phyloP scores from a whole-genome alignment of 148 eudicot species.

The Heliosperma pusillum region DNA sequence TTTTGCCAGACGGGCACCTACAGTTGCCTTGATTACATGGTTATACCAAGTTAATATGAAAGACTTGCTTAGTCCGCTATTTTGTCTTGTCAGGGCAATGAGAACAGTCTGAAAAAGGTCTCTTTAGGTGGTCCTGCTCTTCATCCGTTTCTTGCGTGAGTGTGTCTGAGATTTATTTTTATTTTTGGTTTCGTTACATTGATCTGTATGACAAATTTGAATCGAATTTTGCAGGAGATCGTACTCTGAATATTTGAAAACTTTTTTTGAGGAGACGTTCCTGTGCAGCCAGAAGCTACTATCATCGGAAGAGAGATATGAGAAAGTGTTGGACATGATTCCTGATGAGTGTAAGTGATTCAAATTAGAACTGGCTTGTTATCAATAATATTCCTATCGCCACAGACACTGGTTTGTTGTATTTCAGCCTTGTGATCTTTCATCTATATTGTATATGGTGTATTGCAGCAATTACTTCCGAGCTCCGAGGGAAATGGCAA shows the following conservation, averaged over 20 bases:
- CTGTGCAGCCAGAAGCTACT: slow-evolving; percentile 58
- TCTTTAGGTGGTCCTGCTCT: slow-evolving; percentile 49
- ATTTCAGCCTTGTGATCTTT: slow-evolving; percentile 8
- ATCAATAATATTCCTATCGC: not conserved
- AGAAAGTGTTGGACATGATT: slow-evolving; percentile 80
- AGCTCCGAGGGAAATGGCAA: slow-evolving; percentile 77
- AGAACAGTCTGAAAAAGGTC: slow-evolving; percentile 64
- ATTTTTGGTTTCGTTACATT: not conserved
- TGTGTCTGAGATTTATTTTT: slow-evolving; percentile 7
- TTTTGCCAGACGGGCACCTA: not conserved
- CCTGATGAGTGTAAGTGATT: slow-evolving; percentile 72
- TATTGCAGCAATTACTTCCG: slow-evolving; percentile 67
- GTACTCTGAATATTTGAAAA: slow-evolving; percentile 60
- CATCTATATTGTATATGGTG: slow-evolving; percentile 1
- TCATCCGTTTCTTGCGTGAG: slow-evolving; percentile 83
- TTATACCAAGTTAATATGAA: slow-evolving; percentile 4
- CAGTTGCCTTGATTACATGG: not conserved
- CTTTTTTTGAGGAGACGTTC: slow-evolving; percentile 57
- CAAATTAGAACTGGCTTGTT: not conserved
- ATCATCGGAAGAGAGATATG: slow-evolving; percentile 66
- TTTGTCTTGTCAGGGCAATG: slow-evolving; percentile 53
- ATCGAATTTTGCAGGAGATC: slow-evolving; percentile 62
- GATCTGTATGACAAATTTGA: not conserved
- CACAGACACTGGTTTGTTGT: not conserved
- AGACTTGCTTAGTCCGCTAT: not conserved